phyloP scores from a whole-genome alignment of 306 rosid genomes.

The Sicyos edulis region DNA sequence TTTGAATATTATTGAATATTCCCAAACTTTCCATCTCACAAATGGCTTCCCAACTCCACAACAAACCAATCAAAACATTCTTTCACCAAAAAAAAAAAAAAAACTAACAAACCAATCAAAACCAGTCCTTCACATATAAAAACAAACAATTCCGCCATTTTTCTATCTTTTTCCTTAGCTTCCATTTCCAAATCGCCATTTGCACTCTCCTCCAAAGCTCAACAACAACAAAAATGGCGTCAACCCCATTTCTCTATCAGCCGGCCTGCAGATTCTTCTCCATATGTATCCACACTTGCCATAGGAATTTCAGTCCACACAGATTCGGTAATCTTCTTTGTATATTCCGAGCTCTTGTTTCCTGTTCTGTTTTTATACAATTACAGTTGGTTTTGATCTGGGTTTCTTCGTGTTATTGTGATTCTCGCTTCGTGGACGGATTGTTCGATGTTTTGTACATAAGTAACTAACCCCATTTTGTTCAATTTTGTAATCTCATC shows the following conservation, averaged over 20 bases:
- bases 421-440: not conserved
- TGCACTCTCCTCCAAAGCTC: not conserved
- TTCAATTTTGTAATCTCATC: not conserved
- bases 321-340: not conserved
- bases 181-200: not conserved
- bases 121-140: not conserved
- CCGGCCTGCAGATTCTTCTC: conserved; percentile 7
- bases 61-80: too few species aligned
- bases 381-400: not conserved
- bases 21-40: too few species aligned
- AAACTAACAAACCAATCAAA: too few species aligned
- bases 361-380: not conserved
- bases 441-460: not conserved
- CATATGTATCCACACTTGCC: not conserved
- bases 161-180: not conserved
- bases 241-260: not conserved
- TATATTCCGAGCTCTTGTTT: not conserved
- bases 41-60: too few species aligned
- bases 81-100: too few species aligned
- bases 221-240: not conserved
- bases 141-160: not conserved
- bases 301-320: not conserved
- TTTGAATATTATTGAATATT: too few species aligned
- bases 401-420: not conserved
- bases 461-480: conserved; percentile 7